phyloP scores from a whole-genome alignment of 345 rosid species.

The Rhizophora mangle region DNA sequence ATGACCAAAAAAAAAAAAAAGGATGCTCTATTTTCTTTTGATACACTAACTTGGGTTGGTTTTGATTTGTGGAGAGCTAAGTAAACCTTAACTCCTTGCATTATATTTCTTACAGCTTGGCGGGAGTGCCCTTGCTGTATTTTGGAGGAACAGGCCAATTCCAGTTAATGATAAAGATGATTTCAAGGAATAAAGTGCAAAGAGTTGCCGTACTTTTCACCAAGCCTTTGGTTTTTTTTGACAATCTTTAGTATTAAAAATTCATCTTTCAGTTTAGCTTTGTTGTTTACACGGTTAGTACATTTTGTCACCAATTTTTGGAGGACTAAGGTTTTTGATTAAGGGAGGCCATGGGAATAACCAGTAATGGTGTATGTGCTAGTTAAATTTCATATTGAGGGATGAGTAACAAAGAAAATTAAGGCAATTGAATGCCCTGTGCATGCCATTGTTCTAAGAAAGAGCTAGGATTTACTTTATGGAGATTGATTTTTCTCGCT shows the following conservation, averaged over 20 bases:
- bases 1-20: too few relatives aligned
- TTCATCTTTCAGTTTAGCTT: neutral
- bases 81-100: neutral
- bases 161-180: conserved; percentile 83
- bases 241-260: neutral
- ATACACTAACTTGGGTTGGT: too few relatives aligned
- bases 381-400: too few relatives aligned
- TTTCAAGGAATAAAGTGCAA: conserved; percentile 56
- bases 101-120: conserved; percentile 59
- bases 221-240: too few relatives aligned
- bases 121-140: conserved; percentile 89
- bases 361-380: neutral
- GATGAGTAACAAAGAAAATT: too few relatives aligned
- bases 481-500: too few relatives aligned
- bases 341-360: neutral
- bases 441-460: too few relatives aligned
- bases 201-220: too few relatives aligned
- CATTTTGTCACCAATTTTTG: neutral
- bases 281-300: neutral
- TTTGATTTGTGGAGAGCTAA: neutral
- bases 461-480: too few relatives aligned
- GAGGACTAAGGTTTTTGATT: neutral
- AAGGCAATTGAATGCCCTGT: neutral
- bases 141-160: conserved; percentile 84
- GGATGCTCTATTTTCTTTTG: too few relatives aligned